phyloP scores from a whole-genome alignment of 2,329 filamentous ascomycete species.

The Clonostachys chloroleuca region DNA sequence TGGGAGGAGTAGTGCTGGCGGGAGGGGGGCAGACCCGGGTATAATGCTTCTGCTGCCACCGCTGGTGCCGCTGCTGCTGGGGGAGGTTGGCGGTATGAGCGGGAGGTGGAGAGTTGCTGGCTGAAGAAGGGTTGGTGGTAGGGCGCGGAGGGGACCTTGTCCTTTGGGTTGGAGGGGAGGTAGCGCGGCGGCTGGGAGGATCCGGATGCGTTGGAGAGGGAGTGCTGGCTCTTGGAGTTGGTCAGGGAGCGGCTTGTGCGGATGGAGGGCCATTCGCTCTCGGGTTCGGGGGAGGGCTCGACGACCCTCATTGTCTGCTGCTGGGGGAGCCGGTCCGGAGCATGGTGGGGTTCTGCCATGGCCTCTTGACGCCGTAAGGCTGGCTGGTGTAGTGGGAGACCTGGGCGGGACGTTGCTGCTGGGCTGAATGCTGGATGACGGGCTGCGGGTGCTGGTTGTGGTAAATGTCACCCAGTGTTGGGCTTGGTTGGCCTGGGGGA shows the following conservation, averaged over 20 bases:
- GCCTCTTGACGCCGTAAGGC: no score
- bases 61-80: conserved; percentile 2
- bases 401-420: no score
- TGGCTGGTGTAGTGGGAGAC: no score
- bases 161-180: conserved; percentile 7
- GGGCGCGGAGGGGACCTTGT: neutral
- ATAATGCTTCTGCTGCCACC: conserved; percentile 2
- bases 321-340: conserved; percentile 12
- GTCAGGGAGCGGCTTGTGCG: conserved; percentile 9
- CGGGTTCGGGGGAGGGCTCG: conserved; percentile 21
- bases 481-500: conserved; percentile 33
- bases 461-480: conserved; percentile 29
- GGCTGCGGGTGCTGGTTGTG: conserved; percentile 6
- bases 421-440: no score
- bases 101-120: conserved; percentile 6
- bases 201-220: neutral
- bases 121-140: conserved; percentile 7
- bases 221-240: conserved; percentile 9
- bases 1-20: conserved; percentile 3
- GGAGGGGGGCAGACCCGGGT: conserved; percentile 6
- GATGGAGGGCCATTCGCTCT: conserved; percentile 6
- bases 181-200: neutral
- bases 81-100: neutral
- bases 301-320: conserved; percentile 31
- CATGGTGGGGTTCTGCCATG: conserved; percentile 4